Evolutionary conservation across 2,329 filamentous ascomycete species (phyloP).

Genomic region (Cytospora chrysosperma): DNA sequence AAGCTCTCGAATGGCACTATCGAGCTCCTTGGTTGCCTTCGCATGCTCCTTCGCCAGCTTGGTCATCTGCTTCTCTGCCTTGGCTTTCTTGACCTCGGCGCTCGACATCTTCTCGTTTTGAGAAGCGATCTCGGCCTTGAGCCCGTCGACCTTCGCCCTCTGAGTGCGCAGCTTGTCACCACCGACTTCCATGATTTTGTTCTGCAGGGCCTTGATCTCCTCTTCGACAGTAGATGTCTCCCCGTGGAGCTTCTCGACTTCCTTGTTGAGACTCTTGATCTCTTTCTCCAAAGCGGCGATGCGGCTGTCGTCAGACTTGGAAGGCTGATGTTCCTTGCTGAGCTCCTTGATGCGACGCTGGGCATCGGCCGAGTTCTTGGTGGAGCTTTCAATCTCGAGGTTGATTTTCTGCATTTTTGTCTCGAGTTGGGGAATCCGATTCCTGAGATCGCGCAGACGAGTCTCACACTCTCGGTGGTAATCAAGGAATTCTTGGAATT

Average conservation of each 20-base stretch:
- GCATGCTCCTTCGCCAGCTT: constrained; percentile 84
- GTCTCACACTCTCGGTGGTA: constrained; percentile 78
- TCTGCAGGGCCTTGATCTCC: constrained; percentile 88
- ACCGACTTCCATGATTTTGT: constrained; percentile 98
- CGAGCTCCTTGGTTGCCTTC: constrained; percentile 78
- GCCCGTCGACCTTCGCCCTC: constrained; percentile 82
- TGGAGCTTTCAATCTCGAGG: constrained; percentile 84
- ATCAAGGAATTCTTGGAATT: constrained; percentile 81
- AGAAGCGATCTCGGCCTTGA: constrained; percentile 81
- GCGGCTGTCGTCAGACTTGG: constrained; percentile 75
- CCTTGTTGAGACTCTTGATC: constrained; percentile 70
- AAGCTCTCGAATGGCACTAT: constrained; percentile 68
- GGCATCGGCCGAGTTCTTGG: constrained; percentile 79
- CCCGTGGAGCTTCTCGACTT: constrained; percentile 74
- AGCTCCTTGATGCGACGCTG: constrained; percentile 85
- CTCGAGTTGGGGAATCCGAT: constrained; percentile 79
- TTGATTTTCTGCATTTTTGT: constrained; percentile 88
- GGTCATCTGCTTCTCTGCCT: constrained; percentile 85
- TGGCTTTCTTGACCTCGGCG: constrained; percentile 83
- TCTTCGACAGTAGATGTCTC: constrained; percentile 89
- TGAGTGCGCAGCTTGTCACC: constrained; percentile 89
- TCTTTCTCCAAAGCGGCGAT: constrained; percentile 73
- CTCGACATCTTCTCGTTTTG: constrained; percentile 80
- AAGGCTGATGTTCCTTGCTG: constrained; percentile 74
- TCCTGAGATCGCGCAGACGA: constrained; percentile 68